Evolutionary conservation across 768 basidiomycete species (phyloP), one percentile per base, ranked within the genome.

Genomic region (Termitomyces sp.): DNA sequence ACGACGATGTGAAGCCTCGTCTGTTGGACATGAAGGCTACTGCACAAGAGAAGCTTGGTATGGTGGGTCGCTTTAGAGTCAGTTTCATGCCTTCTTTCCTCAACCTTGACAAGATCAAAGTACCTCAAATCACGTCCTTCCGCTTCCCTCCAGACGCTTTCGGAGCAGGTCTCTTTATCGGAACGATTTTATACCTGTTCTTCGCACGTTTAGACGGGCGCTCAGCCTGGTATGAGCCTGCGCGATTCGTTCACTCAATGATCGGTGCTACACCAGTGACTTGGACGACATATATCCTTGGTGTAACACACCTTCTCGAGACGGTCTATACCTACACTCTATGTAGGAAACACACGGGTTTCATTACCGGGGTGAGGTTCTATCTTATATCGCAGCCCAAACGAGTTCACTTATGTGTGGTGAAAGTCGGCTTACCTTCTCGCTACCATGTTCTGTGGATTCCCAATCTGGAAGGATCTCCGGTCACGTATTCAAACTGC

Each of bases 1-100:
- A 92, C 64, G 87, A 90, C 1, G 90, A 91, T 36, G 90, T 93
- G 26, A 92, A 91, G 65, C 88, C 89, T 3, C 82, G 91, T 9
- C 68, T 93, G 24, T 71, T 92, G 22, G 76, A 82, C 55, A 93
- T 92, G 91, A 92, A 90, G 65, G 84, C 84, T 0, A 76, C 88
- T 26, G 88, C 91, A 0, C 88, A 92, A 65, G 89, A 89, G 66
- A 79, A 83, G 1, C 78, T 93, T 18, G 90, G 91, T 27, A 90
- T 89, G 87, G 90, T 87, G 56, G 26, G 83, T 51, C 20, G 16
- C 10, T 57, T 36, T 10, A 24, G 27, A 32, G 20, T 54, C 46
- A 29, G 6, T 29, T n/a, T 9, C 42, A 13, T 36, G 36, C 32
- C 20, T 27, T 22, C 46, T 6, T 27, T 7, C 56, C 53, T 34